Percentiles rank a stretch among this genome's conserved stretches.
phyloP scores from a whole-genome alignment of 345 rosid genomes.

The Anacardium occidentale region DNA sequence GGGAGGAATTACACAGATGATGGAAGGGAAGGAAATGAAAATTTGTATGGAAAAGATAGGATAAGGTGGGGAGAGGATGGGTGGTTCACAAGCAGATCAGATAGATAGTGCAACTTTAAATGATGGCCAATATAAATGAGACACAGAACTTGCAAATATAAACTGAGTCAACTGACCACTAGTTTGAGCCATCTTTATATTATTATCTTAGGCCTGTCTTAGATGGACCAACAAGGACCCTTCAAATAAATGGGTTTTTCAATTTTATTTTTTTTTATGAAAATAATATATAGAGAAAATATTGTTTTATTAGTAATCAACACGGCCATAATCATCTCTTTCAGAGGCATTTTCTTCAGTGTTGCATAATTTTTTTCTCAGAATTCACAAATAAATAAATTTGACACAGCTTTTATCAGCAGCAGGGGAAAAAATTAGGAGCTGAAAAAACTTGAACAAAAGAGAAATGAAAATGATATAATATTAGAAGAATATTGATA shows the following conservation, averaged over 20 bases:
- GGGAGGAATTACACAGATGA: constrained; percentile 4
- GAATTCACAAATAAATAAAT: no score
- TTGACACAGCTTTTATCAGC: background rate
- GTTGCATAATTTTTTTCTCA: no score
- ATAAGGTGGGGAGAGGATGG: constrained; percentile 26
- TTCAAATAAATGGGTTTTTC: background rate
- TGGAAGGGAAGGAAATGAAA: constrained; percentile 9
- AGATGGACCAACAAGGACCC: background rate
- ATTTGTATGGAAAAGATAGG: constrained; percentile 17
- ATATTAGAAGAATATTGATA: background rate
- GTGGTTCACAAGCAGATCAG: constrained; percentile 25
- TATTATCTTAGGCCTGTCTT: background rate
- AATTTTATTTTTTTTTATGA: background rate
- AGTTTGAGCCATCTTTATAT: background rate
- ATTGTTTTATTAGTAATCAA: no score
- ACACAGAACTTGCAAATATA: background rate
- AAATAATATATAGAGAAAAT: background rate
- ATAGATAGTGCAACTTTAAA: constrained; percentile 11
- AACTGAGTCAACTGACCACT: constrained; percentile 11
- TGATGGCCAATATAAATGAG: constrained; percentile 24
- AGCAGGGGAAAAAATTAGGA: no score
- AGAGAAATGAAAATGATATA: background rate
- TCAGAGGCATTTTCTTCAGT: no score
- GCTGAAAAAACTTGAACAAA: no score
- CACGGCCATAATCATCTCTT: no score